Percentiles rank a stretch among this genome's conserved stretches.
Evolutionary conservation across 2,329 filamentous ascomycete species (phyloP).

Genomic region (Juglanconis oblonga): DNA sequence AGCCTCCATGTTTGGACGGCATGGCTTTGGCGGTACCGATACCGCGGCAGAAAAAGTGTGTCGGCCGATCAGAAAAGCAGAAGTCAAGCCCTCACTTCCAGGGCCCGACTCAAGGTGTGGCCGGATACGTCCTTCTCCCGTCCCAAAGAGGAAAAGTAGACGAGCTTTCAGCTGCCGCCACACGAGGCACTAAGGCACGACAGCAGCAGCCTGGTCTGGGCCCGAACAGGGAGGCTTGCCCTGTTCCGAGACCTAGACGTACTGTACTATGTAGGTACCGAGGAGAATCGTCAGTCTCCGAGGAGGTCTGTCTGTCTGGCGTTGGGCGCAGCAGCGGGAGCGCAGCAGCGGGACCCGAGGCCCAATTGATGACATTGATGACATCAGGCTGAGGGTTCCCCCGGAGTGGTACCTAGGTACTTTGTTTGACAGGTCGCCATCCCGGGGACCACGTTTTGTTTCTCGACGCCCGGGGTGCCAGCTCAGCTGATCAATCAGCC

Average conservation of each 20-base stretch:
- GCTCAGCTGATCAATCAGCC: neutral
- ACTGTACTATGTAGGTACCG: neutral
- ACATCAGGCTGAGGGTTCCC: neutral
- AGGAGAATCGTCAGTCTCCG: neutral
- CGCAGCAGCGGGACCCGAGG: neutral
- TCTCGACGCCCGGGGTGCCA: conserved; percentile 1
- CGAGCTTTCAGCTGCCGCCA: conserved; percentile 18
- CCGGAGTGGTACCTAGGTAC: neutral
- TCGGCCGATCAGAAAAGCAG: neutral
- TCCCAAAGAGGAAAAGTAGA: conserved; percentile 10
- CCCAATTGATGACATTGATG: conserved; percentile 3
- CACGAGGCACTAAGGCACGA: conserved; percentile 13
- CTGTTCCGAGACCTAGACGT: neutral
- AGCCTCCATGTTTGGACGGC: neutral
- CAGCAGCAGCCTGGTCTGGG: conserved; percentile 15
- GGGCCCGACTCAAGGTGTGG: neutral
- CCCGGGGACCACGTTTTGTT: conserved; percentile 12
- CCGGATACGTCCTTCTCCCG: conserved; percentile 8
- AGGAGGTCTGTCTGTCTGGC: neutral
- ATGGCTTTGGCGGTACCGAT: neutral
- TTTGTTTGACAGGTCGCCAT: neutral
- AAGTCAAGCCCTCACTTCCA: neutral
- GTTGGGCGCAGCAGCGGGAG: neutral
- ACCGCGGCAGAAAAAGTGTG: neutral
- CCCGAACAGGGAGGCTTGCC: conserved; percentile 8